Evolutionary conservation across 495 filamentous ascomycete species (phyloP).

Genomic region (Mycothermus thermophilus): DNA sequence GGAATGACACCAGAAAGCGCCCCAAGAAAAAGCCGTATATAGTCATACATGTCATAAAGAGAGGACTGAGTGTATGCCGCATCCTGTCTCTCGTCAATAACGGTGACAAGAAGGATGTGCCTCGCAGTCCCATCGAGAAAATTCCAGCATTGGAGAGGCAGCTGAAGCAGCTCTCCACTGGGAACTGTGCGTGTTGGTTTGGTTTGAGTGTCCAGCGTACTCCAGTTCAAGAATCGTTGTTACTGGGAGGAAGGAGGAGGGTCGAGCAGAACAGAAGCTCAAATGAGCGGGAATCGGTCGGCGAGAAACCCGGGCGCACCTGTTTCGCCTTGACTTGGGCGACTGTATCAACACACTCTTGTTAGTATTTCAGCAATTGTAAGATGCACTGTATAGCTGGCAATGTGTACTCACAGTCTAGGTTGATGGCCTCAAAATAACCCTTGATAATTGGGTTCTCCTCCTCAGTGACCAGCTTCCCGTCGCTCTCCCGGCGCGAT

Average conservation of each 20-base stretch:
- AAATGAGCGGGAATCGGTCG: constrained; percentile 49
- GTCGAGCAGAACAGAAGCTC: constrained; percentile 53
- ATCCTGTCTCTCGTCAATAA: too few relatives aligned
- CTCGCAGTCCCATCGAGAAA: too few relatives aligned
- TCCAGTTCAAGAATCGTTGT: too few relatives aligned
- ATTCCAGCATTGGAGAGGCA: too few relatives aligned
- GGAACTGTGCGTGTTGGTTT: too few relatives aligned
- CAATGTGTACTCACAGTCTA: constrained; percentile 50
- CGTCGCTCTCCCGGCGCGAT: constrained; percentile 34
- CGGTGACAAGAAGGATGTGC: too few relatives aligned
- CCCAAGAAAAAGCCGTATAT: too few relatives aligned
- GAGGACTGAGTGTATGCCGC: too few relatives aligned
- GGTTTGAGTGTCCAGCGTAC: too few relatives aligned
- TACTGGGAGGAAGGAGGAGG: constrained; percentile 39
- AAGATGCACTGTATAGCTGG: background rate
- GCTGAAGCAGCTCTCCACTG: too few relatives aligned
- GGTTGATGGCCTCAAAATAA: constrained; percentile 49
- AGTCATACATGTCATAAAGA: constrained; percentile 5
- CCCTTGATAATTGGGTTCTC: constrained; percentile 36
- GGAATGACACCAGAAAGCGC: background rate
- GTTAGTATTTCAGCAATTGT: background rate
- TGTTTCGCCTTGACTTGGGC: constrained; percentile 26
- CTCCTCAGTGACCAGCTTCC: constrained; percentile 40
- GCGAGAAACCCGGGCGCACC: constrained; percentile 42
- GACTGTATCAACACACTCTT: constrained; percentile 13